Evolutionary conservation across 495 filamentous ascomycete species (phyloP), one percentile per base, ranked within the genome.

Genomic region (Penicillium coffeae): DNA sequence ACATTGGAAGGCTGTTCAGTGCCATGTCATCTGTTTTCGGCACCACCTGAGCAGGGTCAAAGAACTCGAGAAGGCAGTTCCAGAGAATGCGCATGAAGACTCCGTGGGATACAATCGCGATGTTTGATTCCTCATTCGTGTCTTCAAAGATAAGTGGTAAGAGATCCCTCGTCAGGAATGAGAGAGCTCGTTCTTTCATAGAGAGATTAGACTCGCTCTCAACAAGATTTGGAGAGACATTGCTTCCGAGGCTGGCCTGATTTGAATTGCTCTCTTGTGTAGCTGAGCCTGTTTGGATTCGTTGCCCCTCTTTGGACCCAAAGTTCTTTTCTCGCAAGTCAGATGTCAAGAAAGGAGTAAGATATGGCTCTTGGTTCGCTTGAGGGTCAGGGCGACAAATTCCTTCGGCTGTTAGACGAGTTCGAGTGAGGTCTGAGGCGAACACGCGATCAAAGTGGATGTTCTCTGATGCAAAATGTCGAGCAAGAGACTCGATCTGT

Each of bases 21-120:
- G 42, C 30, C 9, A 22, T 8, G 36, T 38, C 40, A 12, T 40
- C 54, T 0, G 58, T 38, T 1, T 36, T 21, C 1, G 62, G 47
- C 46, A 38, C 48, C 9, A 74, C 67, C 37, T 59, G 72, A 33
- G 56, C 62, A 15, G 70, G 66, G 10, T 73, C 63, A 55, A 85
- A 78, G 21, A 72, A 71, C 3, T 63, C 63, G 15, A 89, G 58
- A 32, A 94, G 65, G 22, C 76, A 72, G 43, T 73, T 72, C 77
- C 88, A 83, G 0, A 95, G 60, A 16, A 80, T 69, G 16, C 77
- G 78, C 1, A 95, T 77, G 18, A 94, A 82, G 21, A 92, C 81
- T 33, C 90, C 90, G 60, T 95, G 90, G 10, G 88, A 82, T 13
- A 92, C 86, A 19, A 92, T 67, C 16, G 80, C 84, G 9, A 92